phyloP scores from a whole-genome alignment of 2,329 filamentous ascomycete genomes.

The Aurifilum marmelostoma region DNA sequence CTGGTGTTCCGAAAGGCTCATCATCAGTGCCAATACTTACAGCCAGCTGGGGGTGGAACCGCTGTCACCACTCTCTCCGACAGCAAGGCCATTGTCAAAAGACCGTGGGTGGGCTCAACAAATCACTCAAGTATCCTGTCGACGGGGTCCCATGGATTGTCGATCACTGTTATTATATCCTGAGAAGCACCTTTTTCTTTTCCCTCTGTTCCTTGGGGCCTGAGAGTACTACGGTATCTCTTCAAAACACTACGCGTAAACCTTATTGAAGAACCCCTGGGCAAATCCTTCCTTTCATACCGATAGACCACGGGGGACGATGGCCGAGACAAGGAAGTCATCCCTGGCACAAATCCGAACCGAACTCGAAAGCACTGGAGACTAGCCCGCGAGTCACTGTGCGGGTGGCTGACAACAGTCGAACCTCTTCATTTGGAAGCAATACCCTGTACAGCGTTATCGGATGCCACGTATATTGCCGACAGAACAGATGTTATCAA shows the following conservation, averaged over 20 bases:
- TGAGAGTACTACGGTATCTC: background rate
- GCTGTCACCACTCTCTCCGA: background rate
- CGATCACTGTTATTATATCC: slow-evolving; percentile 2
- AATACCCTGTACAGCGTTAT: background rate
- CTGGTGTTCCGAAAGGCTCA: background rate
- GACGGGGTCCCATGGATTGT: background rate
- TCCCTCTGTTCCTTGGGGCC: background rate
- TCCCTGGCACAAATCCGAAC: background rate
- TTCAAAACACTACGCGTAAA: background rate
- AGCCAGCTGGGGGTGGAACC: background rate
- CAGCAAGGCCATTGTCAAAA: background rate
- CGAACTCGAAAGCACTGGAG: background rate
- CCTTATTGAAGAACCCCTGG: background rate
- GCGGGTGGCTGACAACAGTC: background rate
- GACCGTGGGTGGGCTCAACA: background rate
- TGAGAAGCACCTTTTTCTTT: background rate
- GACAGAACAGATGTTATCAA: background rate
- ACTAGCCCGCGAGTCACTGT: background rate
- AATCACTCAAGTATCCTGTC: background rate
- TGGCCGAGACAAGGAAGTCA: background rate
- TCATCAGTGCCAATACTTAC: background rate
- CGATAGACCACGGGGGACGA: background rate
- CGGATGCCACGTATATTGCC: background rate
- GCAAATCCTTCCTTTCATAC: background rate
- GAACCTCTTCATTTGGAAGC: background rate